These are phyloP conservation scores for Pythium phragmiticola DNA, from an alignment of 352 stramenopile species.

Conservation along the genomic window DNA sequence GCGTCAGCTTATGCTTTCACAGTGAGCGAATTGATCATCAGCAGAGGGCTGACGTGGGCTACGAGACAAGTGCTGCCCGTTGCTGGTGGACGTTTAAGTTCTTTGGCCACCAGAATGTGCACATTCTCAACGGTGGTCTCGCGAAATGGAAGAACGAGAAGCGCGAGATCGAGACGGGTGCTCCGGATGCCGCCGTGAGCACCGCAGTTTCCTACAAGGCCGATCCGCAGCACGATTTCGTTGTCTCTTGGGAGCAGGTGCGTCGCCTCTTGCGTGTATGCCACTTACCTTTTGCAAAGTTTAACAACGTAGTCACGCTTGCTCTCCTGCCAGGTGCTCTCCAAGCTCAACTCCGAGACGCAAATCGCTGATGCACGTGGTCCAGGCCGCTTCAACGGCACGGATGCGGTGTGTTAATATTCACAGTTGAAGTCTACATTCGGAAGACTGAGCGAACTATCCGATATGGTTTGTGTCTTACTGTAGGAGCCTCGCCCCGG, in stretches of 20 bases:
- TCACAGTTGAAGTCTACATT: too few species aligned
- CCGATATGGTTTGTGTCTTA: too few species aligned
- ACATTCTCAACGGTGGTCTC: conserved; percentile 85
- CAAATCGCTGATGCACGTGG: conserved; percentile 91
- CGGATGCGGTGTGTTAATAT: conserved; percentile 54
- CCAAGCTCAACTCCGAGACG: conserved; percentile 59
- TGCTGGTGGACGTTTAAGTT: conserved; percentile 91
- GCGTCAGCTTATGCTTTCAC: background rate
- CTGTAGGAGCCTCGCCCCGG: conserved; percentile 91
- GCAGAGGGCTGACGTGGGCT: background rate
- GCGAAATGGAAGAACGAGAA: conserved; percentile 72
- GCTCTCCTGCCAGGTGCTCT: conserved; percentile 36
- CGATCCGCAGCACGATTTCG: conserved; percentile 43
- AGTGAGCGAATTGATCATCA: too few species aligned
- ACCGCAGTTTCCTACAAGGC: conserved; percentile 42
- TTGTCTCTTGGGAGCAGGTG: conserved; percentile 59
- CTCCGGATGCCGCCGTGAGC: conserved; percentile 28
- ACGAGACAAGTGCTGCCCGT: conserved; percentile 46
- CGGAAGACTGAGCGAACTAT: too few species aligned
- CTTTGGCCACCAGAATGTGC: conserved; percentile 85
- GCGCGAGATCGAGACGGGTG: conserved; percentile 37
- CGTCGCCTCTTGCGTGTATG: background rate
- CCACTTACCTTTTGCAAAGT: background rate
- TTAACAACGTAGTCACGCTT: background rate
- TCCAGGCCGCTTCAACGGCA: conserved; percentile 83